These are phyloP conservation scores for Schizosaccharomyces lindneri DNA, from an alignment of 805 yeast genomes.

Conservation along the genomic window DNA sequence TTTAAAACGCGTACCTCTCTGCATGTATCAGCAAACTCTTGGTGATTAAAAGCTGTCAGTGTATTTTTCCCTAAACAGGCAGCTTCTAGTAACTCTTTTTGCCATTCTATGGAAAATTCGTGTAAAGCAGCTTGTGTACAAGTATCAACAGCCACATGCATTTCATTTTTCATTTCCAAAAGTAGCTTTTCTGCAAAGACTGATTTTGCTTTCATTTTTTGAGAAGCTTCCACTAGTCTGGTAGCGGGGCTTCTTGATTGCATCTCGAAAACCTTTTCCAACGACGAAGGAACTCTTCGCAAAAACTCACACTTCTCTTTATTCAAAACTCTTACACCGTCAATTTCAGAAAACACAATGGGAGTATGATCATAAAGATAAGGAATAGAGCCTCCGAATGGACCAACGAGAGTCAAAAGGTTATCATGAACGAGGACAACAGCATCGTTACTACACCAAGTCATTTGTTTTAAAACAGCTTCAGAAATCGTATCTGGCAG, in stretches of 20 bases:
- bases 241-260: slow-evolving; percentile 74
- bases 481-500: slow-evolving; percentile 15
- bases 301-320: slow-evolving; percentile 32
- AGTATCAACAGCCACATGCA: slow-evolving; percentile 36
- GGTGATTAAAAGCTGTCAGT: slow-evolving; percentile 29
- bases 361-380: slow-evolving; percentile 14
- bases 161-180: slow-evolving; percentile 25
- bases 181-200: slow-evolving; percentile 66
- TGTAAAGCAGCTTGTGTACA: slow-evolving; percentile 54
- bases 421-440: slow-evolving; percentile 35
- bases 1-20: slow-evolving; percentile 43
- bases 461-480: slow-evolving; percentile 21
- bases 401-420: slow-evolving; percentile 46
- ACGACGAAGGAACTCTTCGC: slow-evolving; percentile 31
- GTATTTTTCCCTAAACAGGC: slow-evolving; percentile 65
- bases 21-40: slow-evolving; percentile 36
- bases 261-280: slow-evolving; percentile 42
- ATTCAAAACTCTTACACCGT: slow-evolving; percentile 51
- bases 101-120: slow-evolving; percentile 59
- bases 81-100: slow-evolving; percentile 53
- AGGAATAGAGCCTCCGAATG: slow-evolving; percentile 21
- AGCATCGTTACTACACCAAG: slow-evolving; percentile 78
- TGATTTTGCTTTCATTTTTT: slow-evolving; percentile 36
- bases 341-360: slow-evolving; percentile 31
- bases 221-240: slow-evolving; percentile 54